Percentiles rank a stretch among this genome's conserved stretches.
These are phyloP conservation scores for Sarocladium brachiariae DNA, from an alignment of 2,329 filamentous ascomycete genomes.

Conservation along the genomic window DNA sequence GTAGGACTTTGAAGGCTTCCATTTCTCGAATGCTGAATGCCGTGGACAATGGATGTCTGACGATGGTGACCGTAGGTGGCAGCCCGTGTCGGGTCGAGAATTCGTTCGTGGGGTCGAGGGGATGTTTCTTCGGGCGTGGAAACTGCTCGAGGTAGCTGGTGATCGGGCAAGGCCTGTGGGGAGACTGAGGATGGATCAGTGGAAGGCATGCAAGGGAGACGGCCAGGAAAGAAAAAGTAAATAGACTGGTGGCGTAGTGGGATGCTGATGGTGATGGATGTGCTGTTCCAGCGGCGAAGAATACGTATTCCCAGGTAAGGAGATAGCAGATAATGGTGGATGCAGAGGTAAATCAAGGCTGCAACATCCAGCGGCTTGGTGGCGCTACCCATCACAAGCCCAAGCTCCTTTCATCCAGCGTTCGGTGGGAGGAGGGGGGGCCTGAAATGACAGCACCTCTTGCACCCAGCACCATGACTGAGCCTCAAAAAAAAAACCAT, in stretches of 20 bases:
- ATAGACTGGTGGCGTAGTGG: slow-evolving; percentile 5
- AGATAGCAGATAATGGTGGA: background rate
- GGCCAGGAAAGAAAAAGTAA: background rate
- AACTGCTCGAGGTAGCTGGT: slow-evolving; percentile 41
- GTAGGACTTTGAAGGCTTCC: slow-evolving; percentile 76
- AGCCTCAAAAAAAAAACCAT: no score
- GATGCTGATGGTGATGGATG: background rate
- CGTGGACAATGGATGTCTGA: slow-evolving; percentile 95
- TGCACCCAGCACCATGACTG: no score
- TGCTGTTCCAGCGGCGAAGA: background rate
- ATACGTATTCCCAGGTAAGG: no score
- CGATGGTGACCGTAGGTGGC: slow-evolving; percentile 75
- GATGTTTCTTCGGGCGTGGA: slow-evolving; percentile 36
- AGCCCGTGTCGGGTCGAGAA: slow-evolving; percentile 47
- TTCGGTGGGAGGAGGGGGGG: background rate
- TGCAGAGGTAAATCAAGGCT: background rate
- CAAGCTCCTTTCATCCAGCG: no score
- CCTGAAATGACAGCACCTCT: background rate
- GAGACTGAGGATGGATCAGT: slow-evolving; percentile 36
- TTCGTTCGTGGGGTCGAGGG: slow-evolving; percentile 42
- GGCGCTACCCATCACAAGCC: no score
- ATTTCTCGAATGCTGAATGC: slow-evolving; percentile 86
- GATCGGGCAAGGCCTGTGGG: slow-evolving; percentile 53
- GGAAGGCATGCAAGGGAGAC: slow-evolving; percentile 7
- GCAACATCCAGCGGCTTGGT: no score